These are phyloP conservation scores for Coemansia sp. DNA, from an alignment of 192 early-diverging fungal genomes.

Conservation along the genomic window DNA sequence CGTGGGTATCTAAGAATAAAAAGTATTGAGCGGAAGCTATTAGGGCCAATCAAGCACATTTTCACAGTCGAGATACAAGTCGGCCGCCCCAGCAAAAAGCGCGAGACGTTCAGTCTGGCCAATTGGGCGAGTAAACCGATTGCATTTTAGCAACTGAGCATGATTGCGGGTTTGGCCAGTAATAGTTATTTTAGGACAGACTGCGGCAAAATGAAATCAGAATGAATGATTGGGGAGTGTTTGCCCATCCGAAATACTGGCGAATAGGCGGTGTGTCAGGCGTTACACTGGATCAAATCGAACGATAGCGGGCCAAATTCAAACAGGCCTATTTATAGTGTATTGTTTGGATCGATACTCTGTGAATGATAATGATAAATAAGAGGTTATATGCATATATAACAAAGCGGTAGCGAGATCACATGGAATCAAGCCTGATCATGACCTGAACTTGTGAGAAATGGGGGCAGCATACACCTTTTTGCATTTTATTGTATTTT, in stretches of 20 bases:
- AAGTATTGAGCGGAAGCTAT: background rate
- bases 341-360: too few relatives aligned
- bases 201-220: slow-evolving; percentile 1
- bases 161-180: background rate
- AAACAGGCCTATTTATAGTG: too few relatives aligned
- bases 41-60: background rate
- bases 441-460: background rate
- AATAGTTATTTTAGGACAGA: background rate
- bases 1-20: slow-evolving; percentile 1
- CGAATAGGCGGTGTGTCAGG: background rate
- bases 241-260: background rate
- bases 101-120: slow-evolving; percentile 2
- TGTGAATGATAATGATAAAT: too few relatives aligned
- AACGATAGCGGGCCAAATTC: background rate
- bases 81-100: background rate
- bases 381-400: too few relatives aligned
- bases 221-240: background rate
- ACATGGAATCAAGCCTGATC: background rate
- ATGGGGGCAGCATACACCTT: background rate
- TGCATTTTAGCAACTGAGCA: background rate
- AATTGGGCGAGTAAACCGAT: background rate
- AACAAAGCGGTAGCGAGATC: background rate
- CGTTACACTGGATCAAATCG: background rate
- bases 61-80: background rate
- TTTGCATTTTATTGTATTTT: background rate